phyloP scores from a whole-genome alignment of 805 yeast genomes.

The Saccharomyces jurei region DNA sequence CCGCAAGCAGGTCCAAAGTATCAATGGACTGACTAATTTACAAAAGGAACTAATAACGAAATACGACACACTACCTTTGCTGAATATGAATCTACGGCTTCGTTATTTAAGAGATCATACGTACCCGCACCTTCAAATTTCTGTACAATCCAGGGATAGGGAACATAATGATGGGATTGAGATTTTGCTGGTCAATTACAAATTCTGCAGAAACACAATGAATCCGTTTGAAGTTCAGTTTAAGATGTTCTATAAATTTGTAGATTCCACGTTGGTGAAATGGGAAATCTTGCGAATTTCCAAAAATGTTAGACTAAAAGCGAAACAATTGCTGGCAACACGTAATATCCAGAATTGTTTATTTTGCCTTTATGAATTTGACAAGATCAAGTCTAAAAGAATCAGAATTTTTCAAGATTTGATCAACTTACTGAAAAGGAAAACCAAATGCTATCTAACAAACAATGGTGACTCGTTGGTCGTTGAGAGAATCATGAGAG shows the following conservation, averaged over 20 bases:
- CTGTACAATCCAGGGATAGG: background rate
- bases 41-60: slow-evolving; percentile 17
- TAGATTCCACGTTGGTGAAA: background rate
- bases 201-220: background rate
- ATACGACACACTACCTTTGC: slow-evolving; percentile 24
- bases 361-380: background rate
- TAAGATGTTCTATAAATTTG: background rate
- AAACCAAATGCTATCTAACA: background rate
- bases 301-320: background rate
- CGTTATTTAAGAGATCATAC: slow-evolving; percentile 6
- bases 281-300: background rate
- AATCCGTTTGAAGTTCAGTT: background rate
- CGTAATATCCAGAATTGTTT: background rate
- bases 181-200: background rate
- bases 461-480: background rate
- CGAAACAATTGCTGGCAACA: background rate
- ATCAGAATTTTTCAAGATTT: background rate
- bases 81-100: slow-evolving; percentile 19
- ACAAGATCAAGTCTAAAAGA: background rate
- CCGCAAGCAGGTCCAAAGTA: background rate
- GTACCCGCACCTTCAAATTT: background rate
- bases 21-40: slow-evolving; percentile 15
- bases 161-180: background rate
- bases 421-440: background rate
- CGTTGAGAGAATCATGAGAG: background rate